Evolutionary conservation across 2,329 filamentous ascomycete species (phyloP), one percentile per base, ranked within the genome.

Genomic region (Verticillium tricorpus): DNA sequence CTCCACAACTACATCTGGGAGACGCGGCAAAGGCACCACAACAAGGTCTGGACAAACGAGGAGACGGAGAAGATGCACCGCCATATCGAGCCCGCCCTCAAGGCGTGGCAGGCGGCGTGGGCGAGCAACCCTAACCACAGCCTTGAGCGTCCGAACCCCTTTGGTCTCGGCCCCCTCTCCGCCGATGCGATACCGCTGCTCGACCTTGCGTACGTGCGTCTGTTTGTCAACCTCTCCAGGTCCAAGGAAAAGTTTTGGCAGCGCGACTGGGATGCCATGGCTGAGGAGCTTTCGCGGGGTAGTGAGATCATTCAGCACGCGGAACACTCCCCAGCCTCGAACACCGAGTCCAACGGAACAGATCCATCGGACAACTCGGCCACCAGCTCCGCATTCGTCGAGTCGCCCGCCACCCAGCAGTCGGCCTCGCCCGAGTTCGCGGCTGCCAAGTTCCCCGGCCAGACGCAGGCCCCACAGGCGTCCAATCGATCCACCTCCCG

Each of bases 1-100:
- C 81, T 98, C 28, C 95, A 98, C 77, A 97, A 97, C 69, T 97
- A 97, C 74, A 97, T 98, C 55, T 98, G 95, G 95, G 94, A 98
- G 76, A 97, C 93, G 0, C 85, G 94, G 28, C 93, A 97, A 75
- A 84, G 93, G 59, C 93, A 97, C 68, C 89, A 93, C 68, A 93
- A 91, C 68, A 89, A 92, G 65, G 82, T 92, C 57, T 97, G 94
- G 94, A 96, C 93, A 2, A 87, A 89, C 37, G 89, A 94, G 66
- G 94, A 98, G 75, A 96, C 92, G 0, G 93, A 98, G 67, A 92
- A 93, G 66, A 96, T 98, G 93, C 93, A 97, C 73, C 86, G 90
- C 1, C 93, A 97, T 70, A 96, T 98, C 62, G 93, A 97, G 73
- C 94, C 94, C 12, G 94, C 94, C 2, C 80, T 99, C 64, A 90